These are phyloP conservation scores for Penicillium riverlandense DNA, from an alignment of 495 filamentous ascomycete species.

Conservation along the genomic window DNA sequence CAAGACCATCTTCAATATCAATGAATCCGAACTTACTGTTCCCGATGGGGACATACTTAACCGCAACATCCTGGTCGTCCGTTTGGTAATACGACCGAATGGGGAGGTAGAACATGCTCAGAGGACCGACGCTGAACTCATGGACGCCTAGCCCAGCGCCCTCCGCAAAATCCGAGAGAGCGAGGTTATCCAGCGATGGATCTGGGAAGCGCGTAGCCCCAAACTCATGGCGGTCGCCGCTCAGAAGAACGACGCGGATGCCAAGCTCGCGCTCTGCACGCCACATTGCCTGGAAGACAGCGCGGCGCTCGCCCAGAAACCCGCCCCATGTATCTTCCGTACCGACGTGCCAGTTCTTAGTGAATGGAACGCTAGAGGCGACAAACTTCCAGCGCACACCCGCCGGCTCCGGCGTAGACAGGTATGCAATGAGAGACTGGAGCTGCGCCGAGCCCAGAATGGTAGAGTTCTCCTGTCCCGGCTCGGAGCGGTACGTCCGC, in stretches of 20 bases:
- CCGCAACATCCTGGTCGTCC: constrained; percentile 66
- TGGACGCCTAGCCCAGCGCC: constrained; percentile 51
- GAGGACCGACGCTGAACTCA: constrained; percentile 82
- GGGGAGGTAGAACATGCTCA: constrained; percentile 90
- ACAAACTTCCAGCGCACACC: constrained; percentile 93
- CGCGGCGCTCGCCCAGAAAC: constrained; percentile 69
- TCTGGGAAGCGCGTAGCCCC: constrained; percentile 84
- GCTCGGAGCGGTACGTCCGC: constrained; percentile 70
- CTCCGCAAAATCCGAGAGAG: constrained; percentile 15
- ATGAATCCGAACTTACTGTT: constrained; percentile 88
- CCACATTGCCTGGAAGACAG: constrained; percentile 88
- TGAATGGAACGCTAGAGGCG: constrained; percentile 83
- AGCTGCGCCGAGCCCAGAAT: constrained; percentile 83
- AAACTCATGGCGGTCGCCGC: constrained; percentile 92
- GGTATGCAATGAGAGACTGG: constrained; percentile 67
- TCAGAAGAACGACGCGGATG: constrained; percentile 74
- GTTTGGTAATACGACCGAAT: constrained; percentile 73
- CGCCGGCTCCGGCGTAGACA: constrained; percentile 57
- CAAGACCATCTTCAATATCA: constrained; percentile 64
- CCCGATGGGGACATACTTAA: constrained; percentile 83
- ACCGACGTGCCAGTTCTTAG: constrained; percentile 89
- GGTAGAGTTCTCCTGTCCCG: constrained; percentile 56
- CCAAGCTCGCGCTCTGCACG: constrained; percentile 58
- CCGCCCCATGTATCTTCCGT: constrained; percentile 87
- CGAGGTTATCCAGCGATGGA: constrained; percentile 33